phyloP scores from a whole-genome alignment of 805 yeast species.

The Pichia exigua region DNA sequence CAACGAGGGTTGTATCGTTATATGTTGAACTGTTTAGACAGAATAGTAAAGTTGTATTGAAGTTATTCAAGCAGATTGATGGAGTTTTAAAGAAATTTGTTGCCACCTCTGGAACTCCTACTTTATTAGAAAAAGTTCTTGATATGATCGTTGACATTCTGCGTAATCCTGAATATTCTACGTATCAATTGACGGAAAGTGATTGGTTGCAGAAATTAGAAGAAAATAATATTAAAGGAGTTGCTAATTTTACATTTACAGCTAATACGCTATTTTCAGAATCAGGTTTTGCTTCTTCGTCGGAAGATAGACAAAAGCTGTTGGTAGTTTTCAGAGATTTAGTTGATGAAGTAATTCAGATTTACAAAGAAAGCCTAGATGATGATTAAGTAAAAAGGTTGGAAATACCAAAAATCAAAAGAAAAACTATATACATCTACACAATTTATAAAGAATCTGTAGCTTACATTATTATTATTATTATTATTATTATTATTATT shows the following conservation, averaged over 20 bases:
- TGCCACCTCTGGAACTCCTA: conserved; percentile 17
- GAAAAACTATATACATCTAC: background rate
- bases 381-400: background rate
- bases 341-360: background rate
- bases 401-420: background rate
- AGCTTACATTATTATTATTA: background rate
- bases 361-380: background rate
- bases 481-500: no score
- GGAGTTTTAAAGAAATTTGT: conserved; percentile 18
- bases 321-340: background rate
- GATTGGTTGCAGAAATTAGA: background rate
- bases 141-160: conserved; percentile 23
- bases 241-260: conserved; percentile 1
- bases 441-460: background rate
- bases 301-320: background rate
- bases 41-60: conserved; percentile 15
- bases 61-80: conserved; percentile 14
- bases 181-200: conserved; percentile 11
- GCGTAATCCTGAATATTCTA: conserved; percentile 24
- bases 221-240: conserved; percentile 1
- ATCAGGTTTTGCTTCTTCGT: background rate
- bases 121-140: conserved; percentile 19
- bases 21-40: conserved; percentile 11
- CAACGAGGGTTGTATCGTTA: conserved; percentile 19
- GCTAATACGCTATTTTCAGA: background rate